These are phyloP conservation scores for Hanseniaspora hatyaiensis DNA, from an alignment of 805 yeast species.

Conservation along the genomic window DNA sequence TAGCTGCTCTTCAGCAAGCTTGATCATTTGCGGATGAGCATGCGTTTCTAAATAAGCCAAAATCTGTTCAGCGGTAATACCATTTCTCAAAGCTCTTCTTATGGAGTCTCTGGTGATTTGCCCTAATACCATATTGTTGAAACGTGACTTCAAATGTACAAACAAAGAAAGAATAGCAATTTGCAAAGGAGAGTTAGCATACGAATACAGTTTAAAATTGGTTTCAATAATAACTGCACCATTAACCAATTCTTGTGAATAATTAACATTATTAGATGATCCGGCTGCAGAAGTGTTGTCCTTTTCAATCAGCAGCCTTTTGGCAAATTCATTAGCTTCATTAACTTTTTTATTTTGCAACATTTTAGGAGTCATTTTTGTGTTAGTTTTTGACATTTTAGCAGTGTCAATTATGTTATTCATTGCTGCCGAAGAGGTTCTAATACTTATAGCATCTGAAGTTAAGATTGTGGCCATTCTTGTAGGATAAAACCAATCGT, in stretches of 20 bases:
- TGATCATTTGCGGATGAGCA: slow-evolving; percentile 85
- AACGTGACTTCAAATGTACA: slow-evolving; percentile 73
- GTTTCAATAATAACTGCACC: slow-evolving; percentile 88
- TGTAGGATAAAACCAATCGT: slow-evolving; percentile 74
- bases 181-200: slow-evolving; percentile 87
- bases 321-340: slow-evolving; percentile 19
- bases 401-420: slow-evolving; percentile 46
- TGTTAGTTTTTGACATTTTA: slow-evolving; percentile 21
- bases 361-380: slow-evolving; percentile 17
- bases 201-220: slow-evolving; percentile 83
- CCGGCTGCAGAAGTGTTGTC: slow-evolving; percentile 15
- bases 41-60: slow-evolving; percentile 79
- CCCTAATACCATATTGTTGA: slow-evolving; percentile 86
- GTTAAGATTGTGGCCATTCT: slow-evolving; percentile 81
- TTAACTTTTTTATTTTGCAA: slow-evolving; percentile 15
- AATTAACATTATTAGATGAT: slow-evolving; percentile 3
- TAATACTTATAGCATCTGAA: slow-evolving; percentile 61
- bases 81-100: slow-evolving; percentile 68
- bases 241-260: slow-evolving; percentile 21
- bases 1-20: slow-evolving; percentile 55
- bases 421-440: slow-evolving; percentile 65
- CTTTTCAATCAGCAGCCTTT: slow-evolving; percentile 17
- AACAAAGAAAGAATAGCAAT: slow-evolving; percentile 84
- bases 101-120: slow-evolving; percentile 86
- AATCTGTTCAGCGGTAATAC: slow-evolving; percentile 91